These are phyloP conservation scores for Monosporascus sp. DNA, from an alignment of 2,329 filamentous ascomycete species.

Conservation along the genomic window DNA sequence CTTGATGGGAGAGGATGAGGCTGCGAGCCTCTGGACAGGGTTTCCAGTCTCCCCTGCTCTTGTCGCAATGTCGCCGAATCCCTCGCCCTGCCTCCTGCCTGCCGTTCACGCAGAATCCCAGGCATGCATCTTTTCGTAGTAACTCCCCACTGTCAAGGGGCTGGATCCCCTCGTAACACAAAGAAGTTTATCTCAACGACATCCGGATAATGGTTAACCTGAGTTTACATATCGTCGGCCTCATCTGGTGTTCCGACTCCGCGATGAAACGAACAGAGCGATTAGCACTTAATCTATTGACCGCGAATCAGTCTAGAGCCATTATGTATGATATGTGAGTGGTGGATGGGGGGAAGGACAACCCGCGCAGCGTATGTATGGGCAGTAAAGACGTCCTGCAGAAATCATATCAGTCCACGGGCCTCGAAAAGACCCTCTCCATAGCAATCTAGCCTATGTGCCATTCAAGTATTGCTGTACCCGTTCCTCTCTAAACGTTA, in stretches of 20 bases:
- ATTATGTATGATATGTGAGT: no score
- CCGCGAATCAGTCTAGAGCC: no score
- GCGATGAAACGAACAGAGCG: background rate
- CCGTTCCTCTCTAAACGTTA: no score
- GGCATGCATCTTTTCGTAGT: background rate
- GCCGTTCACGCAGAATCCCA: background rate
- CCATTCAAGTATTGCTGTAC: no score
- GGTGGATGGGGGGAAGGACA: no score
- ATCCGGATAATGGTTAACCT: background rate
- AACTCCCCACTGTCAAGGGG: background rate
- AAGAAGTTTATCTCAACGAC: constrained; percentile 1
- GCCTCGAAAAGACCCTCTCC: no score
- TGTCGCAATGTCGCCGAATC: background rate
- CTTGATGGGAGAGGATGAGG: background rate
- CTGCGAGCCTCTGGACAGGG: background rate
- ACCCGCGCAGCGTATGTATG: no score
- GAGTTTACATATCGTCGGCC: background rate
- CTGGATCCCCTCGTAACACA: background rate
- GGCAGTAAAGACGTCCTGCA: no score
- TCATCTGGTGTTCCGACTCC: background rate
- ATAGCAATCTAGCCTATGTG: no score
- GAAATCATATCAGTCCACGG: no score
- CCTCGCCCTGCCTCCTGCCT: background rate
- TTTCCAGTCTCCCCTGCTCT: background rate
- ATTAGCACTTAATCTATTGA: no score